Evolutionary conservation across 75 land plant species (phyloP).

Genomic region (Gnetum montanum): DNA sequence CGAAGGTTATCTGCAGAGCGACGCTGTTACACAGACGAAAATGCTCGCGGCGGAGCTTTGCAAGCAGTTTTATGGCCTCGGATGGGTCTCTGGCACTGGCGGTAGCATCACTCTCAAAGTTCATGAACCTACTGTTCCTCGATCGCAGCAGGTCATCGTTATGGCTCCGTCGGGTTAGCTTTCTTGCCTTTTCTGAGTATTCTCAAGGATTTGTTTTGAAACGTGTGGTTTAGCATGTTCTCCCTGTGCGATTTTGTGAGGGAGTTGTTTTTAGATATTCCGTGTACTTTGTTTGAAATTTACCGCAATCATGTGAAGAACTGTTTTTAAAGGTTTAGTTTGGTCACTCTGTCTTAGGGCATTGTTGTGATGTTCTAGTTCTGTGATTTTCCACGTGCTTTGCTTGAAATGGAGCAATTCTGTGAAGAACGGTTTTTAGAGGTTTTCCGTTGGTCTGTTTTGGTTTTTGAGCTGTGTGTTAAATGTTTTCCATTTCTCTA

Average conservation of each 20-base stretch:
- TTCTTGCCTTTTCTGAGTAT: not conserved
- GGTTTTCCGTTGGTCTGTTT: not conserved
- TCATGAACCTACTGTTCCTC: conserved; percentile 63
- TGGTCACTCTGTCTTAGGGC: too few species aligned
- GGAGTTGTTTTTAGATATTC: not conserved
- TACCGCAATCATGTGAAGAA: too few species aligned
- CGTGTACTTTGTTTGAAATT: not conserved
- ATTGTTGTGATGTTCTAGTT: too few species aligned
- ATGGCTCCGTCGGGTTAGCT: conserved; percentile 96
- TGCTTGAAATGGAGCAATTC: too few species aligned
- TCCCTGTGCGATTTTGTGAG: not conserved
- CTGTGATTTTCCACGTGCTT: too few species aligned
- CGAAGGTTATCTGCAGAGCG: conserved; percentile 39
- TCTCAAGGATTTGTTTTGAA: not conserved
- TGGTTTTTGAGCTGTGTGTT: too few species aligned
- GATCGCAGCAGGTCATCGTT: conserved; percentile 70
- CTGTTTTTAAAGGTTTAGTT: too few species aligned
- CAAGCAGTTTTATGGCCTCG: conserved; percentile 88
- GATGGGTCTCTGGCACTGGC: conserved; percentile 99
- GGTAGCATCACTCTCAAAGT: conserved; percentile 96
- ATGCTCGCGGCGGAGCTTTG: conserved; percentile 81
- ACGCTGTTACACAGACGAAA: conserved; percentile 53
- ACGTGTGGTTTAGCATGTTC: too few species aligned
- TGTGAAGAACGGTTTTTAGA: too few species aligned
- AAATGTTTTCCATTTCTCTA: too few species aligned